Conservation (phyloP, 225 moss, liverwort and hornwort genomes). For the Asterella californica region DNA sequence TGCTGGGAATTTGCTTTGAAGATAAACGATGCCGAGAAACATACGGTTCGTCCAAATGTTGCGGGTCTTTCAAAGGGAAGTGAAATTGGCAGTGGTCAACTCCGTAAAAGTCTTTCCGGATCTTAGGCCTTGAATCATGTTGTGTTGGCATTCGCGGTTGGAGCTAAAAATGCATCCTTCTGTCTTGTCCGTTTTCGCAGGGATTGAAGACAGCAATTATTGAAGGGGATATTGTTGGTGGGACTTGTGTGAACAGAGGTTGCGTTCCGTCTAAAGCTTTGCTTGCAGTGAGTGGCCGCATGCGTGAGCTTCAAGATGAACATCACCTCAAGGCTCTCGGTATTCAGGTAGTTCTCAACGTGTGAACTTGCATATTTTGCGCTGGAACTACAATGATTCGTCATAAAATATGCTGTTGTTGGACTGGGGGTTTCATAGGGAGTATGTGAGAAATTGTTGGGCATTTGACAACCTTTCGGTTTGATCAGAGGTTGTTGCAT, state of each 20-base stretch:
- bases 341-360: slow-evolving; percentile 57
- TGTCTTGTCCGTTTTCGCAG: slow-evolving; percentile 30
- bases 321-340: slow-evolving; percentile 90
- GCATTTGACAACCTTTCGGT: neutral
- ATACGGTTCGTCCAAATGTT: neutral
- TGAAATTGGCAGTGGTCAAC: neutral
- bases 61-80: neutral
- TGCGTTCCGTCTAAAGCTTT: slow-evolving; percentile 98
- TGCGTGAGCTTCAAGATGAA: slow-evolving; percentile 94
- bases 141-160: neutral
- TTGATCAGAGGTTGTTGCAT: neutral
- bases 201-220: slow-evolving; percentile 96
- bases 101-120: neutral
- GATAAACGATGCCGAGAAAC: neutral
- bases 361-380: neutral
- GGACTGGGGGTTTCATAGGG: neutral
- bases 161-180: neutral
- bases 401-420: no score
- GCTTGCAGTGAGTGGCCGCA: slow-evolving; percentile 90
- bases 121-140: neutral
- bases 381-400: neutral
- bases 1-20: neutral
- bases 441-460: neutral
- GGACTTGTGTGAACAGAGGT: slow-evolving; percentile 95
- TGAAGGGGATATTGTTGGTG: slow-evolving; percentile 89